phyloP scores from a whole-genome alignment of 192 early-diverging fungal genomes.

The Martensiomyces pterosporus region DNA sequence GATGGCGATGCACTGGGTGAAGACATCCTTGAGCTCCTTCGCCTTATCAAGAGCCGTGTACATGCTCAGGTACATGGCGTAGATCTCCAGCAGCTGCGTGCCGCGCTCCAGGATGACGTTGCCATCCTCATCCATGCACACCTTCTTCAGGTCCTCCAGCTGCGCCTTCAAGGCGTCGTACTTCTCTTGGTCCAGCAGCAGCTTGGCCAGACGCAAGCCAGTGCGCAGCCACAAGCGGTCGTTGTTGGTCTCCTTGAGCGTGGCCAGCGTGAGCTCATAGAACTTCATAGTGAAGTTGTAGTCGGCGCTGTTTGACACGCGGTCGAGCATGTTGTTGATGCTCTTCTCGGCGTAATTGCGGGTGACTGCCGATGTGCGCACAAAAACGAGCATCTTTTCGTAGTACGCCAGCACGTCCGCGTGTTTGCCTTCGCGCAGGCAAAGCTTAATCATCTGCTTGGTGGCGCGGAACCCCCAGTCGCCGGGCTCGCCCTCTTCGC shows the following conservation, averaged over 20 bases:
- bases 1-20: conserved; percentile 81
- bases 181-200: conserved; percentile 30
- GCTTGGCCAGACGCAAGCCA: conserved; percentile 27
- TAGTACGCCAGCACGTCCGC: conserved; percentile 18
- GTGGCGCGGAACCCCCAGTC: conserved; percentile 49
- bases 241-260: conserved; percentile 29
- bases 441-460: conserved; percentile 41
- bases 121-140: conserved; percentile 21
- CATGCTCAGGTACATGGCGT: conserved; percentile 96
- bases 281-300: conserved; percentile 16
- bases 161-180: conserved; percentile 12
- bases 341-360: conserved; percentile 46
- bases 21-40: conserved; percentile 87
- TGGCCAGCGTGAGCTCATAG: conserved; percentile 25
- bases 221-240: conserved; percentile 46
- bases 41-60: conserved; percentile 82
- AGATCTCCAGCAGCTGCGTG: conserved; percentile 88
- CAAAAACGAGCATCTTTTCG: conserved; percentile 29
- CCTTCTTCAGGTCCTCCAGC: conserved; percentile 14
- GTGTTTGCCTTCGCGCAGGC: conserved; percentile 8
- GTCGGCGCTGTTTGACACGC: conserved; percentile 10
- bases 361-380: conserved; percentile 17
- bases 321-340: conserved; percentile 46
- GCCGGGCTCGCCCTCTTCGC: conserved; percentile 14
- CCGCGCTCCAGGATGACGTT: conserved; percentile 71